Base-by-base conservation (phyloP, 768 basidiomycete genomes). In the Tylopilus plumbeoviolaceoides region DNA sequence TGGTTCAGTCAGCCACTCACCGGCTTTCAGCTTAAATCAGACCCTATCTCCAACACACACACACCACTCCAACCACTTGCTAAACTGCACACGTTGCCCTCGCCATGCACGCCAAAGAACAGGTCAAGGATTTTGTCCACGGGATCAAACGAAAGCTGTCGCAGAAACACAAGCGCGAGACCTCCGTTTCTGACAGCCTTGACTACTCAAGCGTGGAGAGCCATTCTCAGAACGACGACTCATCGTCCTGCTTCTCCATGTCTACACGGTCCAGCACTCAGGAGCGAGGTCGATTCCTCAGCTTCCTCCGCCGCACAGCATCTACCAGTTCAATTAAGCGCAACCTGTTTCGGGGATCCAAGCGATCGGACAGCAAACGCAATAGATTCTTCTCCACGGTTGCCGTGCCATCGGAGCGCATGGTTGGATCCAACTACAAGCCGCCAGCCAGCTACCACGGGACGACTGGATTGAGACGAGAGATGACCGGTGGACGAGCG, bases 111-210 rank as follows among this genome's bases (percentile, higher is more conserved):
- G 64, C 68, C 60, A 66, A 65, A 45, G 59, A 62, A 17, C 56
- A 63, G 0, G 65, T 69, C 40, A 66, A 61, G 23, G 66, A 60
- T 0, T 59, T 69, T 21, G 62, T 69, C 12, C 60, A 71, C 11
- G 68, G 63, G 12, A 64, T 71, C 28, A 71, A 70, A 47, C 68
- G 62, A 47, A 68, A 47, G 45, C 59, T 69, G 18, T 71, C 70
- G 18, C 51, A 59, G 6, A 70, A 60, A 43, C 63, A 39, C 49
- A 61, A 55, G 30, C 59, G 60, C 18, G 51, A 53, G 4, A 57
- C 59, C 30, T 50, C 63, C 27, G 49, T 55, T 11, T 51, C 27
- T 10, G 57, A 63, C 6, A 31, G 28, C n/a, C 18, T 5, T 5
- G 62, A 63, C 35, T 56, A 41, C 50, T 63, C 65, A 14, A 54